phyloP scores from a whole-genome alignment of 2,329 filamentous ascomycete species.

The Stagonosporopsis rhizophila region DNA sequence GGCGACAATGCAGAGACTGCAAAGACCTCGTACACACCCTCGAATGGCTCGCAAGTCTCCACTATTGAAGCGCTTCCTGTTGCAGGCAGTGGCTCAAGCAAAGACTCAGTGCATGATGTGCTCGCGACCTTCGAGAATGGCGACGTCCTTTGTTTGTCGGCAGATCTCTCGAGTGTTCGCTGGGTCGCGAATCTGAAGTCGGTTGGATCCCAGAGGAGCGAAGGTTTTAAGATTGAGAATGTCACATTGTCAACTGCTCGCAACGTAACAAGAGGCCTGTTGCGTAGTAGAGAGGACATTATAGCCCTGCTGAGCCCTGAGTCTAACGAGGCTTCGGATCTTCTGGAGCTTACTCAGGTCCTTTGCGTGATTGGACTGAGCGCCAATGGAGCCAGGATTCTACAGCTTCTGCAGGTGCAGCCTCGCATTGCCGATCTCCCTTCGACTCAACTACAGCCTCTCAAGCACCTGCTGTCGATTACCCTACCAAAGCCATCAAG shows the following conservation, averaged over 20 bases:
- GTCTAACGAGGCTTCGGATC: constrained; percentile 33
- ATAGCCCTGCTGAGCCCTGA: constrained; percentile 48
- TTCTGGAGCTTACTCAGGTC: constrained; percentile 46
- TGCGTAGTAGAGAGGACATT: constrained; percentile 55
- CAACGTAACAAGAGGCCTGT: constrained; percentile 52
- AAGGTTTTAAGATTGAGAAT: constrained; percentile 40
- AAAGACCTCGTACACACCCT: constrained; percentile 42
- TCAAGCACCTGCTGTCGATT: constrained; percentile 45
- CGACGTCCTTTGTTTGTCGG: constrained; percentile 66
- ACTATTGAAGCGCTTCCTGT: constrained; percentile 45
- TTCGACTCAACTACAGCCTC: constrained; percentile 35
- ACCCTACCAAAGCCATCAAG: constrained; percentile 32
- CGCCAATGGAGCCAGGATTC: constrained; percentile 20
- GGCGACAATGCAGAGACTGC: constrained; percentile 44
- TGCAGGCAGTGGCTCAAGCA: constrained; percentile 22
- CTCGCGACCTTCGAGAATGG: constrained; percentile 68
- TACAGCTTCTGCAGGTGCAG: constrained; percentile 42
- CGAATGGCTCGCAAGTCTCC: constrained; percentile 34
- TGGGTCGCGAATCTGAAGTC: constrained; percentile 41
- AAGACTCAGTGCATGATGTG: constrained; percentile 53
- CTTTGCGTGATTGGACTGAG: constrained; percentile 42
- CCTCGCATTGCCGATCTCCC: constrained; percentile 42
- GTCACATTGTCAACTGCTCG: constrained; percentile 47
- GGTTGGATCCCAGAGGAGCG: constrained; percentile 25
- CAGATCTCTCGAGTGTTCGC: constrained; percentile 53